Evolutionary conservation across 306 rosid species (phyloP).

Genomic region (Dicorynia guianensis): DNA sequence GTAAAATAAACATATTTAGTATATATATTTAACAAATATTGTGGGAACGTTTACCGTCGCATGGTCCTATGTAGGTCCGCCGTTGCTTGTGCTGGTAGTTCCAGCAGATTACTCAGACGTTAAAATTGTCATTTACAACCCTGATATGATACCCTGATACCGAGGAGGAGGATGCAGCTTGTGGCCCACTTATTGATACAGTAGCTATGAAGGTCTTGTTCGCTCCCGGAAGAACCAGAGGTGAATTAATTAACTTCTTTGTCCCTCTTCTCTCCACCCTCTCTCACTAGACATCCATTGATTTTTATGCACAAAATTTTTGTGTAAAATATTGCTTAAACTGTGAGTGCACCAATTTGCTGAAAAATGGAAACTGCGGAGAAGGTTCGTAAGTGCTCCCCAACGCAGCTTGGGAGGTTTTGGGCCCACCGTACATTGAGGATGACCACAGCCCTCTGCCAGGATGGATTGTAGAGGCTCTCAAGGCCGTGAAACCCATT

Average conservation of each 20-base stretch:
- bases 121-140: constrained; percentile 64
- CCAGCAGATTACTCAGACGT: constrained; percentile 50
- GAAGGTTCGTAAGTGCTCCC: constrained; percentile 76
- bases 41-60: too few species aligned
- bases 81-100: too few species aligned
- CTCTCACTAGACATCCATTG: too few species aligned
- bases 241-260: too few species aligned
- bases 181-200: constrained; percentile 83
- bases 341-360: constrained; percentile 52
- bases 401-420: constrained; percentile 64
- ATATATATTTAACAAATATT: too few species aligned
- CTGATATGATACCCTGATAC: too few species aligned
- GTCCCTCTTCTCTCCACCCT: neutral
- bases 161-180: constrained; percentile 76
- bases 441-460: constrained; percentile 76
- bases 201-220: constrained; percentile 68
- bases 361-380: constrained; percentile 81
- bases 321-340: neutral
- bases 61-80: too few species aligned
- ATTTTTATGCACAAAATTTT: neutral
- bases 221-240: constrained; percentile 62
- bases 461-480: constrained; percentile 88
- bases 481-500: constrained; percentile 82
- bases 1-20: too few species aligned
- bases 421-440: constrained; percentile 77